Percentiles rank a stretch among this genome's conserved stretches.
These are phyloP conservation scores for Mycena pura DNA, from an alignment of 768 basidiomycete species.

Conservation along the genomic window DNA sequence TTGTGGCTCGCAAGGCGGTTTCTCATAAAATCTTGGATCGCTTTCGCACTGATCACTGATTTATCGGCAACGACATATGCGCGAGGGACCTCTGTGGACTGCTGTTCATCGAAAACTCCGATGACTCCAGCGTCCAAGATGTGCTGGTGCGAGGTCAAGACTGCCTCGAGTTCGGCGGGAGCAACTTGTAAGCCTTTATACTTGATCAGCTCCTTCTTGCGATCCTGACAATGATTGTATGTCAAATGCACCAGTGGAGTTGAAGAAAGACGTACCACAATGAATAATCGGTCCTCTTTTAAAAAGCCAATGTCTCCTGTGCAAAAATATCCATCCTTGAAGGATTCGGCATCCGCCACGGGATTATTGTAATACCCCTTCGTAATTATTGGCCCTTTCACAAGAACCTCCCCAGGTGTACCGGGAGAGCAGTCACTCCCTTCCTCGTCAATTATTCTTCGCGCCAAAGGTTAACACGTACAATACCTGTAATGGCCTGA, in stretches of 20 bases:
- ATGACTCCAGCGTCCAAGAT: conserved; percentile 39
- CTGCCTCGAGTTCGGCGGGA: conserved; percentile 42
- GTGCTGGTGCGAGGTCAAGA: conserved; percentile 33
- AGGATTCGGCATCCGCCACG: conserved; percentile 19
- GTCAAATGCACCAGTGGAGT: neutral
- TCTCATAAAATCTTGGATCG: conserved; percentile 21
- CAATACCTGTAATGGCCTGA: neutral
- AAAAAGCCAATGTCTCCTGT: conserved; percentile 29
- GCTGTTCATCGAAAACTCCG: conserved; percentile 26
- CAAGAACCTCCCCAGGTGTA: conserved; percentile 19
- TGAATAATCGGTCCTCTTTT: conserved; percentile 3
- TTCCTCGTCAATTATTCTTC: conserved; percentile 18
- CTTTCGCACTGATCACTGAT: conserved; percentile 7
- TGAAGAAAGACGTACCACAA: conserved; percentile 3
- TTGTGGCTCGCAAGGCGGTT: conserved; percentile 17
- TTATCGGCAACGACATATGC: conserved; percentile 26
- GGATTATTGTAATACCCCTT: conserved; percentile 28
- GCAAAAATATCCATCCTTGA: conserved; percentile 22
- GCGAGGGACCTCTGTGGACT: conserved; percentile 26
- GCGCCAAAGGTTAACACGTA: neutral
- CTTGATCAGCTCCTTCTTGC: conserved; percentile 32
- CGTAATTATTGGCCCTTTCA: conserved; percentile 21
- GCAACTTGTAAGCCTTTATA: conserved; percentile 33
- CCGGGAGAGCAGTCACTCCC: conserved; percentile 17
- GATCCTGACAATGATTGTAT: conserved; percentile 20